A percentile compares a stretch with the other conserved stretches of the same genome.
Evolutionary conservation across 768 basidiomycete genomes (phyloP).

Genomic region (Termitomyces sp.): DNA sequence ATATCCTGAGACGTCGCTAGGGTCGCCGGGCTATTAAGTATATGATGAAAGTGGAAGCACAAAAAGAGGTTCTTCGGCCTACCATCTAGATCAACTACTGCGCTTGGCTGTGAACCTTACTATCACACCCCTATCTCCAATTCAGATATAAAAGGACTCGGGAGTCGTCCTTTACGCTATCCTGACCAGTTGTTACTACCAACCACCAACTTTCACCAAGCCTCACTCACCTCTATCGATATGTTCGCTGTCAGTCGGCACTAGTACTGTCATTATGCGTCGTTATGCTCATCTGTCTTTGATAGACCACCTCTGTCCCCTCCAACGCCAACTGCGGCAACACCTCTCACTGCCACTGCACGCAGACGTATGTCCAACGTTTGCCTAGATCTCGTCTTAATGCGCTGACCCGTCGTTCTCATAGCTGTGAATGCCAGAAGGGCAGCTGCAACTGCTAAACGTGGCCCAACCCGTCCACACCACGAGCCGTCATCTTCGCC

Average conservation of each 20-base stretch:
- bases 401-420: background rate
- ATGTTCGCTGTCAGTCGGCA: slow-evolving; percentile 15
- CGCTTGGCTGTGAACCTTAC: background rate
- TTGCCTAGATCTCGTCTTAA: background rate
- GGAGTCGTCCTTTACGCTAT: too few relatives aligned
- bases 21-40: background rate
- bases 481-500: background rate
- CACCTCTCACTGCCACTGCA: slow-evolving; percentile 21
- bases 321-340: slow-evolving; percentile 27
- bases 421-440: slow-evolving; percentile 6
- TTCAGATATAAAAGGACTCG: background rate
- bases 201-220: background rate
- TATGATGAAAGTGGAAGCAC: background rate
- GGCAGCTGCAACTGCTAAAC: background rate
- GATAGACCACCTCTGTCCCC: slow-evolving; percentile 23
- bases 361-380: slow-evolving; percentile 12
- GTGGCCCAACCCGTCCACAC: background rate
- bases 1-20: background rate
- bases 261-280: background rate
- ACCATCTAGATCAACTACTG: background rate
- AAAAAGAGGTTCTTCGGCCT: background rate
- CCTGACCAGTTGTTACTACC: too few relatives aligned
- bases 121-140: background rate
- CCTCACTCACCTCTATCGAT: background rate
- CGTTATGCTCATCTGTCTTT: background rate